Conservation (phyloP, 2,329 filamentous ascomycete species). For the Verticillium nonalfalfae region DNA sequence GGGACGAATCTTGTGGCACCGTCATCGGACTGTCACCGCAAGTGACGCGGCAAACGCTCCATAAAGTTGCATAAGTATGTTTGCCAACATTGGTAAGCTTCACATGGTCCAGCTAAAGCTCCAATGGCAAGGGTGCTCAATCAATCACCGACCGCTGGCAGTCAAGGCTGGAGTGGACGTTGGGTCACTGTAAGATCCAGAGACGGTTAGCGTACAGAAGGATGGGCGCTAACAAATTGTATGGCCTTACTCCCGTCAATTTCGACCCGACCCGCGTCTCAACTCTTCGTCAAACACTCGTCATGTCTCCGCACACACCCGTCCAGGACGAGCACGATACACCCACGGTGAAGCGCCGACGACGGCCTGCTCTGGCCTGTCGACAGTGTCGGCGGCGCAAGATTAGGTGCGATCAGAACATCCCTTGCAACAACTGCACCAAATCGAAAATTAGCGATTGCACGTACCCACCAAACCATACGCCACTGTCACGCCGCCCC, state of each 20-base stretch:
- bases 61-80: background rate
- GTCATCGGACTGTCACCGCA: background rate
- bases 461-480: background rate
- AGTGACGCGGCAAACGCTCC: background rate
- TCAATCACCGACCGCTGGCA: no score
- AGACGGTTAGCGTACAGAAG: no score
- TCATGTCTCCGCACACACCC: background rate
- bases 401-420: constrained; percentile 4
- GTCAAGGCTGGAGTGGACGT: no score
- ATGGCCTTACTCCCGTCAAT: no score
- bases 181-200: no score
- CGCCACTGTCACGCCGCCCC: background rate
- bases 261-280: no score
- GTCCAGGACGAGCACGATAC: background rate
- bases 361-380: constrained; percentile 2
- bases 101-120: no score
- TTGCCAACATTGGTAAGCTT: no score
- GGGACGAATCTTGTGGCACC: background rate
- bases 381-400: constrained; percentile 6
- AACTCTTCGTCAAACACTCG: background rate
- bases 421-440: constrained; percentile 5
- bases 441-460: background rate
- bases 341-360: background rate
- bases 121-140: no score
- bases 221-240: no score